Conservation (phyloP, 2,329 filamentous ascomycete genomes). For the Colletotrichum sp. region DNA sequence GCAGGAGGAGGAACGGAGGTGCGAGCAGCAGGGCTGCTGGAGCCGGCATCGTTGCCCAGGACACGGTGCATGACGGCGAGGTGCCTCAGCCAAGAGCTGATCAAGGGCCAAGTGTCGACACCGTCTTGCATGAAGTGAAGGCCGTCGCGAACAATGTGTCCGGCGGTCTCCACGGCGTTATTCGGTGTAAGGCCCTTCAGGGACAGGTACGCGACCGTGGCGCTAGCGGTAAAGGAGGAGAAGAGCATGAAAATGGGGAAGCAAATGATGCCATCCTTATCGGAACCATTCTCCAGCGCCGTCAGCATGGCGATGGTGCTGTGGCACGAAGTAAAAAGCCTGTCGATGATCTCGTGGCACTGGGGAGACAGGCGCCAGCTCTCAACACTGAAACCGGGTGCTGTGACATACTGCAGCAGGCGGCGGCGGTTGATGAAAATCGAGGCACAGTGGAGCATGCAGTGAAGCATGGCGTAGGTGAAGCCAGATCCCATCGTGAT, state of each 20-base stretch:
- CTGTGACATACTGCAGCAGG: conserved; percentile 62
- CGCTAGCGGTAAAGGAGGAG: conserved; percentile 65
- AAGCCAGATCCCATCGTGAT: conserved; percentile 70
- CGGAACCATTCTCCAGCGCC: conserved; percentile 59
- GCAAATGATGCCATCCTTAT: conserved; percentile 64
- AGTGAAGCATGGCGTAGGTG: conserved; percentile 68
- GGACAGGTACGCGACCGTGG: conserved; percentile 66
- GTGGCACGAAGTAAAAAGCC: conserved; percentile 63
- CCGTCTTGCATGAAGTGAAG: conserved; percentile 64
- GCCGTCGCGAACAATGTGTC: conserved; percentile 62
- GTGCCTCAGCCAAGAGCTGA: conserved; percentile 64
- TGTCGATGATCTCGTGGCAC: conserved; percentile 59
- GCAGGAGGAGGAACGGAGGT: conserved; percentile 34
- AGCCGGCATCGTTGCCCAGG: conserved; percentile 55
- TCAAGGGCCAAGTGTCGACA: conserved; percentile 64
- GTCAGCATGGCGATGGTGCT: conserved; percentile 61
- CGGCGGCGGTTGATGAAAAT: conserved; percentile 66
- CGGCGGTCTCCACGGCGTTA: conserved; percentile 62
- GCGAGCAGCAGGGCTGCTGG: conserved; percentile 33
- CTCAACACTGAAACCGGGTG: conserved; percentile 57
- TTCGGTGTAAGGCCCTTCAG: conserved; percentile 63
- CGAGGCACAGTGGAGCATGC: conserved; percentile 63
- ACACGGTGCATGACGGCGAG: conserved; percentile 67
- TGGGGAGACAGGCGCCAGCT: conserved; percentile 56
- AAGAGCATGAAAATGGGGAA: conserved; percentile 70